A percentile compares a stretch with the other conserved stretches of the same genome.
Evolutionary conservation across 1,284 basidiomycete species (phyloP).

Genomic region (Marasmius sp.): DNA sequence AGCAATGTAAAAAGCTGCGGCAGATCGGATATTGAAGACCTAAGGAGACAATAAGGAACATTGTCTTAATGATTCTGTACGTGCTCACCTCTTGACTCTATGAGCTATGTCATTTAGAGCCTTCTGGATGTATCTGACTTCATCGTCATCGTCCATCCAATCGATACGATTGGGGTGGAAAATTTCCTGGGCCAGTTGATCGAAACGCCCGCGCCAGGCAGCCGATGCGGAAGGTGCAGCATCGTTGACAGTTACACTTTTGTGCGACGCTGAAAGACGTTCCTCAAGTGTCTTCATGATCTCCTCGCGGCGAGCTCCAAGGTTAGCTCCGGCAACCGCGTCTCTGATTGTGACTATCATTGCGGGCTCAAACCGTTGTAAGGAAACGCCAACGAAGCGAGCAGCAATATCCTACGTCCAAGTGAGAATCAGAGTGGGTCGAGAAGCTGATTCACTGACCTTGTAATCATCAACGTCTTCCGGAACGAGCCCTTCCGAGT

Average conservation of each 20-base stretch:
- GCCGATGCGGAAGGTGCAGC: neutral
- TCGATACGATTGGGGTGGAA: conserved; percentile 38
- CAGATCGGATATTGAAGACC: neutral
- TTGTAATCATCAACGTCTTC: neutral
- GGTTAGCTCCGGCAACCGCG: neutral
- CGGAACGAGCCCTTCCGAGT: neutral
- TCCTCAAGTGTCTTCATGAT: neutral
- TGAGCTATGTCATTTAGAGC: conserved; percentile 37
- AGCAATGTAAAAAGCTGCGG: neutral
- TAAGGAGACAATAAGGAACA: neutral
- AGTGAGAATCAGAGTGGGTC: neutral
- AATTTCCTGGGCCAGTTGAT: conserved; percentile 33
- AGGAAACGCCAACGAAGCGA: neutral
- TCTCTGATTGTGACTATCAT: neutral
- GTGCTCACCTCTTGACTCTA: conserved; percentile 41
- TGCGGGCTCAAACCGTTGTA: neutral
- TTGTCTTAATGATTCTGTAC: conserved; percentile 8
- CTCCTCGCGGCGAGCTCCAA: neutral
- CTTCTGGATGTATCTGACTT: conserved; percentile 32
- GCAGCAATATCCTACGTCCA: neutral
- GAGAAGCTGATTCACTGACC: neutral
- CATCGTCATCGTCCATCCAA: conserved; percentile 49
- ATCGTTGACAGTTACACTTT: neutral
- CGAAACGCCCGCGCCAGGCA: conserved; percentile 30
- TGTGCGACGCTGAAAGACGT: neutral